Conservation (phyloP, 305 asterid genomes). For the Solanum hybrid region DNA sequence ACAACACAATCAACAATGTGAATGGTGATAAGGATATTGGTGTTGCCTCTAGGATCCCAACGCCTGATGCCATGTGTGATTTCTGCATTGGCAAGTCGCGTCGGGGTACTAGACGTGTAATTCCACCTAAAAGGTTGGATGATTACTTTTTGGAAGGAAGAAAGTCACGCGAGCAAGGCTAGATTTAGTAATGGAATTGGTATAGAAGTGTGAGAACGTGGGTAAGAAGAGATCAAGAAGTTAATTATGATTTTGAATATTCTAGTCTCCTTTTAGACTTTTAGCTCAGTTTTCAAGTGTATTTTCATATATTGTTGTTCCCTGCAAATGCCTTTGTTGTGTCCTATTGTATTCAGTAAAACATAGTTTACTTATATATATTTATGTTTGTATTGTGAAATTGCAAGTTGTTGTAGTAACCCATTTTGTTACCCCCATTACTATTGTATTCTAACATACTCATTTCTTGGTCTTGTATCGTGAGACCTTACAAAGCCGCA, state of each 20-base stretch:
- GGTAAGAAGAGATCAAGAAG: neutral
- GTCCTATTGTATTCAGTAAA: too few species aligned
- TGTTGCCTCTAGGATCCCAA: neutral
- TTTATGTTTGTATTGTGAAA: neutral
- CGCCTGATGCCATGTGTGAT: neutral
- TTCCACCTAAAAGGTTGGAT: neutral
- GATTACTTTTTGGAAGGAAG: neutral
- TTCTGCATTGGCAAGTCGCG: neutral
- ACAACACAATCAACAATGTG: too few species aligned
- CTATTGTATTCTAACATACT: neutral
- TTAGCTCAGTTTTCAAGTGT: accelerated
- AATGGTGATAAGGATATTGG: too few species aligned
- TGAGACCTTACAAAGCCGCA: neutral
- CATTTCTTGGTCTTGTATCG: too few species aligned
- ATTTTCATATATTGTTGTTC: neutral
- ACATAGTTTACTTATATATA: neutral
- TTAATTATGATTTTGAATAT: neutral
- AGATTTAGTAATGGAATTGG: neutral
- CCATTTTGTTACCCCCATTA: neutral
- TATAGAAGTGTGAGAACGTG: neutral
- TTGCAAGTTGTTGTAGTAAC: neutral
- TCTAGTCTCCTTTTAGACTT: neutral
- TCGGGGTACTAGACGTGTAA: neutral
- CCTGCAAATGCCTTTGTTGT: neutral
- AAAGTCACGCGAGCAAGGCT: neutral